Evolutionary conservation across 768 basidiomycete genomes (phyloP).

Genomic region (Neoboletus magnificus): DNA sequence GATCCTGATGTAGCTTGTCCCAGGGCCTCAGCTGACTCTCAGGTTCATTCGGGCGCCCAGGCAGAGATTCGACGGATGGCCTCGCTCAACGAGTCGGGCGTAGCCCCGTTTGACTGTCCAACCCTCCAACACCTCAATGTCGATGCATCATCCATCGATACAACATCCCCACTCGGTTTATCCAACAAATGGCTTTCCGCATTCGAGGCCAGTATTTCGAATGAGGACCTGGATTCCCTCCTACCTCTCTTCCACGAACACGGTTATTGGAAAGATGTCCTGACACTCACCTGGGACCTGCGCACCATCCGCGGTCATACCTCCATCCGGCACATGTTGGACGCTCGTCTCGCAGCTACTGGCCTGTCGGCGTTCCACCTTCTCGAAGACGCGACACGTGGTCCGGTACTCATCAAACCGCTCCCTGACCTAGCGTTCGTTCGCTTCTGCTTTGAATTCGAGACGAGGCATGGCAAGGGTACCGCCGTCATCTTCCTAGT

Average conservation of each 20-base stretch:
- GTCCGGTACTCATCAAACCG: conserved; percentile 36
- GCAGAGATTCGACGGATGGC: neutral
- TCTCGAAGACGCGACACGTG: conserved; percentile 25
- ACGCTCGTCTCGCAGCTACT: conserved; percentile 32
- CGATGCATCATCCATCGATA: conserved; percentile 8
- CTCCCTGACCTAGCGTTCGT: conserved; percentile 58
- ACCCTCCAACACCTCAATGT: conserved; percentile 19
- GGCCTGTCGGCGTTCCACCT: conserved; percentile 18
- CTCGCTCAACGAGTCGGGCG: neutral
- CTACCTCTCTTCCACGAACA: conserved; percentile 18
- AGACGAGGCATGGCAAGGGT: conserved; percentile 43
- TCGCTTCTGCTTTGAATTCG: conserved; percentile 55
- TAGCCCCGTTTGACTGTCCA: conserved; percentile 17
- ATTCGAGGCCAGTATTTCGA: conserved; percentile 8
- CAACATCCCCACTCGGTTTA: conserved; percentile 5
- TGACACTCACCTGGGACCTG: conserved; percentile 53
- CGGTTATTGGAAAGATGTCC: conserved; percentile 49
- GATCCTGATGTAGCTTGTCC: too few species aligned
- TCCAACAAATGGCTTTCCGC: conserved; percentile 19
- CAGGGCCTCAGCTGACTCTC: neutral
- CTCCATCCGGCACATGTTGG: conserved; percentile 36
- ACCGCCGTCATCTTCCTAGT: conserved; percentile 56
- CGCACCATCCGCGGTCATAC: conserved; percentile 42
- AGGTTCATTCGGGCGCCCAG: neutral
- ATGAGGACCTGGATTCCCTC: neutral